Evolutionary conservation across 352 stramenopile genomes (phyloP), one percentile per base, ranked within the genome.

Genomic region (Phytophthora pistaciae): DNA sequence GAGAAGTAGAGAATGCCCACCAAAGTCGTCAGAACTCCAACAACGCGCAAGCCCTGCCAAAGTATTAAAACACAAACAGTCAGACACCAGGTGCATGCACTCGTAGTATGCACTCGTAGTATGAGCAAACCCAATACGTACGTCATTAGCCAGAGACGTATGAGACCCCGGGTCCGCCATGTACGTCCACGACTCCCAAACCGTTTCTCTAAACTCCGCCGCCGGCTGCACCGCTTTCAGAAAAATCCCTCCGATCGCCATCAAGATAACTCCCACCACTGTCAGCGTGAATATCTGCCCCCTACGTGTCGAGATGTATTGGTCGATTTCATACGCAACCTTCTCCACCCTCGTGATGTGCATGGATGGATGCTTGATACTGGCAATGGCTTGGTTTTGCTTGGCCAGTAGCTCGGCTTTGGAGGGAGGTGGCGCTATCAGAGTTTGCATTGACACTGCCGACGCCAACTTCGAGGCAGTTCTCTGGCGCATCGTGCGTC

Each of bases 1-100:
- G 88, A 92, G 56, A 95, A 95, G 59, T 95, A 92, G n/a, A 97
- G 67, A 61, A 95, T 91, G 5, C 87, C 85, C 53, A 87, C 52
- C 25, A 95, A 52, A 10, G 71, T 91, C 20, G 91, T 88, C 38
- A 85, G 23, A 1, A 87, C 72, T n/a, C 80, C 84, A 21, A 90
- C 75, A 25, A 90, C 55, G 3, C 80, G 82, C 21, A 87, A n/a
- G 4, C 76, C 78, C 78, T 87, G 31, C 14, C 25, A 59, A n/a
- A n/a, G n/a, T n/a, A n/a, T n/a, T n/a, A n/a, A n/a, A n/a, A n/a
- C n/a, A n/a, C n/a, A n/a, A n/a, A n/a, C 31, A 14, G 29, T 29
- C 40, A 48, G 14, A 48, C 14, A 48, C 11, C 36, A 10, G 36
- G 8, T n/a, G n/a, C n/a, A n/a, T n/a, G n/a, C n/a, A n/a, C n/a